These are phyloP conservation scores for Metschnikowia vanudenii DNA, from an alignment of 805 yeast species.

Conservation along the genomic window DNA sequence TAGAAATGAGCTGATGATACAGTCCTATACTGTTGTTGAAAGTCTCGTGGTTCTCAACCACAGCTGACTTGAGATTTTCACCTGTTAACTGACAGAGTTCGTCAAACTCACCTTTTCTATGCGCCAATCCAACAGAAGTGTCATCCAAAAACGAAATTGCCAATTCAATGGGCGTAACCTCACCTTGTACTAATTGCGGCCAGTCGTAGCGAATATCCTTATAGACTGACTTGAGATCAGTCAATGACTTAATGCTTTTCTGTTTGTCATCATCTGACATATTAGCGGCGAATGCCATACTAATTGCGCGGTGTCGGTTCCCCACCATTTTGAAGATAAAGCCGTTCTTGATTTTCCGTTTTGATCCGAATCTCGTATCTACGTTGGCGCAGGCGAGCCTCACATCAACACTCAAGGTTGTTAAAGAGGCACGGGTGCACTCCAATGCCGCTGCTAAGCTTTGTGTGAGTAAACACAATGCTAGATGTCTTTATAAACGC, in stretches of 20 bases:
- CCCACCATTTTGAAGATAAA: slow-evolving; percentile 13
- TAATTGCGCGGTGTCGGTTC: slow-evolving; percentile 24
- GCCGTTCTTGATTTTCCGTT: neutral
- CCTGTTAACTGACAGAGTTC: slow-evolving; percentile 58
- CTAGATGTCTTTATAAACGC: no score
- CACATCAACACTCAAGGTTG: neutral
- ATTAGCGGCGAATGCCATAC: slow-evolving; percentile 24
- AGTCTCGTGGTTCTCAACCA: slow-evolving; percentile 76
- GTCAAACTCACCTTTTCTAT: slow-evolving; percentile 63
- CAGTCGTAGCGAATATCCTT: slow-evolving; percentile 43
- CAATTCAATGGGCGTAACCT: slow-evolving; percentile 75
- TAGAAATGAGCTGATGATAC: slow-evolving; percentile 65
- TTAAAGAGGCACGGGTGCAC: slow-evolving; percentile 3
- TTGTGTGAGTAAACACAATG: no score
- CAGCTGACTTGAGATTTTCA: slow-evolving; percentile 61
- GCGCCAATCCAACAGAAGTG: slow-evolving; percentile 88
- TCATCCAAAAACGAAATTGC: slow-evolving; percentile 83
- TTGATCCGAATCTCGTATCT: neutral
- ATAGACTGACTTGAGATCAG: slow-evolving; percentile 35
- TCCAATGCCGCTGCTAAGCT: no score
- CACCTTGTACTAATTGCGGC: slow-evolving; percentile 44
- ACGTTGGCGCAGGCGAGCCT: slow-evolving; percentile 1
- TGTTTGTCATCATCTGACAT: slow-evolving; percentile 20
- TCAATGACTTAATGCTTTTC: slow-evolving; percentile 20
- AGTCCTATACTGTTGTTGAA: slow-evolving; percentile 86